Conservation (phyloP, 2,329 filamentous ascomycete genomes). For the Didymella exigua region DNA sequence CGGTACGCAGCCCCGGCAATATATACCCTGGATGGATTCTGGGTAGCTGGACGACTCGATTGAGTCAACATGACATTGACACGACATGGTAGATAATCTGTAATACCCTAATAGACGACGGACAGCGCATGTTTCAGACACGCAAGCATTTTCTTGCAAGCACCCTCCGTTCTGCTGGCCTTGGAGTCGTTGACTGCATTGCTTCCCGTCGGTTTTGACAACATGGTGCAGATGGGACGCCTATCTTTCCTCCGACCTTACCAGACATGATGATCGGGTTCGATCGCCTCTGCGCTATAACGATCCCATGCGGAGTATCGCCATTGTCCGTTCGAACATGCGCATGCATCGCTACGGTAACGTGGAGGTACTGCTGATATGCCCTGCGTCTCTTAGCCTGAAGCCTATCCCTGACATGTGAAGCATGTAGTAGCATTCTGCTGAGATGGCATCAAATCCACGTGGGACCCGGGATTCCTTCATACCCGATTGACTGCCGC, state of each 20-base stretch:
- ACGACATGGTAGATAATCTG: neutral
- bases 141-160: too few species aligned
- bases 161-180: too few species aligned
- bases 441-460: neutral
- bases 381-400: neutral
- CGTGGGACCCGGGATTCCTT: neutral
- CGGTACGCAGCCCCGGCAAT: neutral
- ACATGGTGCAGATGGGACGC: too few species aligned
- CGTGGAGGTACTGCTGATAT: neutral
- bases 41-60: neutral
- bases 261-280: neutral
- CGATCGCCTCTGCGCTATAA: neutral
- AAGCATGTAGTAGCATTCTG: neutral
- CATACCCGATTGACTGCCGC: neutral
- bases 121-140: neutral
- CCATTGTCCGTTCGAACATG: neutral
- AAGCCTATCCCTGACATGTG: neutral
- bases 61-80: neutral
- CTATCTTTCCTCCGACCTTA: neutral
- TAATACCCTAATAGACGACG: neutral
- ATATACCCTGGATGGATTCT: slow-evolving; percentile 12
- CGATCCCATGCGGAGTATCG: neutral
- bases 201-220: too few species aligned
- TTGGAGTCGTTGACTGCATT: too few species aligned
- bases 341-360: neutral